phyloP scores from a whole-genome alignment of 2,329 filamentous ascomycete genomes.

The Colletotrichum gloeosporioides region DNA sequence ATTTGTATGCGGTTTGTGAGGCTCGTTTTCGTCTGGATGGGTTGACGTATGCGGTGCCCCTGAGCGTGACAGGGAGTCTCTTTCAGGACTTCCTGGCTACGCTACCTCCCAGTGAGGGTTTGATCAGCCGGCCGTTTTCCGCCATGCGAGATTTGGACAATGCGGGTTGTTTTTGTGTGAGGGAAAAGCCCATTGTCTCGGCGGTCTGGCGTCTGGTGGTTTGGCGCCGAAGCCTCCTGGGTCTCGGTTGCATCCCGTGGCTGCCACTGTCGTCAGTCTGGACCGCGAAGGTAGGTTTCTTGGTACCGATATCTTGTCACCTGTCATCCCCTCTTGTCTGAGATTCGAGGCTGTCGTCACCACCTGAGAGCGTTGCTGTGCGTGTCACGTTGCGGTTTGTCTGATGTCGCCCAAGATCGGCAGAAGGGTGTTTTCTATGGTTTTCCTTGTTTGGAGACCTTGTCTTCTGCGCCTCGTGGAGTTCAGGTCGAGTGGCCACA shows the following conservation, averaged over 20 bases:
- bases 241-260: background rate
- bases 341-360: background rate
- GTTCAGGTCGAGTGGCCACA: background rate
- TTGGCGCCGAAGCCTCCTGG: background rate
- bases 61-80: background rate
- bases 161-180: background rate
- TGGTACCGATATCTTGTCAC: slow-evolving; percentile 4
- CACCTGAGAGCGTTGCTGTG: background rate
- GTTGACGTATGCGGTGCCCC: background rate
- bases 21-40: background rate
- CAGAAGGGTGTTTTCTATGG: background rate
- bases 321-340: background rate
- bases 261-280: slow-evolving; percentile 1
- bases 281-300: background rate
- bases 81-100: background rate
- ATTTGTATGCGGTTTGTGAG: background rate
- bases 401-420: background rate
- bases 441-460: background rate
- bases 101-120: background rate
- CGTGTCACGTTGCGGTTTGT: background rate
- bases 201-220: background rate
- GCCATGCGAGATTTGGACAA: background rate
- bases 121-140: background rate
- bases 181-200: background rate
- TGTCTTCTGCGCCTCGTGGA: background rate